Conservation (phyloP, 768 basidiomycete species). For the Hortiboletus campestris region DNA sequence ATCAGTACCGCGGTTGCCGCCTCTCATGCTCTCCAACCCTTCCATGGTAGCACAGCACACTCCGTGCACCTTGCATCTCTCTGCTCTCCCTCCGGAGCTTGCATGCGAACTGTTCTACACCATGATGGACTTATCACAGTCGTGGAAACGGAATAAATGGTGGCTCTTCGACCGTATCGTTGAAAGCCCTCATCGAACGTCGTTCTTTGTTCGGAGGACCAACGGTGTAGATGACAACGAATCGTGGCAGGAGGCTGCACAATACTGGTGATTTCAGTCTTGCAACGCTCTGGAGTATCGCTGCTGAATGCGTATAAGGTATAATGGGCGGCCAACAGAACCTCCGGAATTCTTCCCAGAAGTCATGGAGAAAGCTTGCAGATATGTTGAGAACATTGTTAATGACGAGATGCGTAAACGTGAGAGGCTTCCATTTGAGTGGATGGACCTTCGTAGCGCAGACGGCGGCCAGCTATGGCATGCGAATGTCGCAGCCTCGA, state of each 20-base stretch:
- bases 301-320: constrained; percentile 46
- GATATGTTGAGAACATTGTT: constrained; percentile 64
- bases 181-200: constrained; percentile 81
- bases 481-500: constrained; percentile 84
- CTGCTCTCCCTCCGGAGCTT: constrained; percentile 69
- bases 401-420: constrained; percentile 68
- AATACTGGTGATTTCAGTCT: constrained; percentile 55
- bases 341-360: constrained; percentile 56
- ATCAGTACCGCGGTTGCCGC: constrained; percentile 42
- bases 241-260: constrained; percentile 70
- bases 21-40: constrained; percentile 61
- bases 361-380: constrained; percentile 78
- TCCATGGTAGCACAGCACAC: constrained; percentile 64
- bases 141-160: constrained; percentile 78
- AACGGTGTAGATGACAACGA: constrained; percentile 44
- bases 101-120: constrained; percentile 73
- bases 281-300: not conserved
- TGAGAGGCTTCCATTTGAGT: constrained; percentile 63
- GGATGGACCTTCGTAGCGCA: constrained; percentile 40
- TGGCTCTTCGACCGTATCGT: constrained; percentile 81
- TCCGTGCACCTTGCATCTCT: constrained; percentile 71
- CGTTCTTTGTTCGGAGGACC: constrained; percentile 64
- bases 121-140: constrained; percentile 59
- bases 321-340: constrained; percentile 68
- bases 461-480: constrained; percentile 48